Percentiles rank a stretch among this genome's conserved stretches.
phyloP scores from a whole-genome alignment of 1,284 basidiomycete species.

The Chalciporus sp. region DNA sequence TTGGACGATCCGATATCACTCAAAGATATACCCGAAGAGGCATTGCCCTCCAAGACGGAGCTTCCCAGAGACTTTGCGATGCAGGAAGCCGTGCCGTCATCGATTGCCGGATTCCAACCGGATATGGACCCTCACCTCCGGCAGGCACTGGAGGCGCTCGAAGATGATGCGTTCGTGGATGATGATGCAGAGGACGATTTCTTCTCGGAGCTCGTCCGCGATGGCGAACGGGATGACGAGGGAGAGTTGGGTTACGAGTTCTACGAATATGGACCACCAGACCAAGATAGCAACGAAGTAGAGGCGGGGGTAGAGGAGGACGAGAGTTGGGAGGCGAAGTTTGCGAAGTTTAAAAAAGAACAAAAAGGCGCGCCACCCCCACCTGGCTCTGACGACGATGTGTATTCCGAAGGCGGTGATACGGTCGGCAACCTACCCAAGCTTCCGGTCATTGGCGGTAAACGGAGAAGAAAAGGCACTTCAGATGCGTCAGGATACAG shows the following conservation, averaged over 20 bases:
- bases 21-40: conserved; percentile 67
- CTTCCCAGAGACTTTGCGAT: conserved; percentile 76
- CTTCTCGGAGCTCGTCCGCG: conserved; percentile 71
- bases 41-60: conserved; percentile 73
- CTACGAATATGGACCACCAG: conserved; percentile 56
- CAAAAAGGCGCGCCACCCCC: conserved; percentile 40
- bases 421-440: conserved; percentile 74
- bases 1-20: conserved; percentile 39
- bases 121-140: conserved; percentile 97
- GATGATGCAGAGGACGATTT: conserved; percentile 72
- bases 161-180: conserved; percentile 94
- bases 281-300: conserved; percentile 21
- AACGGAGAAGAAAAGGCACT: conserved; percentile 72
- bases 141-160: conserved; percentile 92
- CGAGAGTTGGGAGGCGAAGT: conserved; percentile 72
- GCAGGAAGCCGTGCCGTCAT: conserved; percentile 76
- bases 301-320: conserved; percentile 36
- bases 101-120: conserved; percentile 88
- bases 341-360: conserved; percentile 74
- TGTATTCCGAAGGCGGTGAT: conserved; percentile 76
- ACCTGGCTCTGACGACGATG: conserved; percentile 51
- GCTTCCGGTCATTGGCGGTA: conserved; percentile 77
- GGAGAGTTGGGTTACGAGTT: conserved; percentile 72
- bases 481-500: conserved; percentile 91
- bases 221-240: conserved; percentile 65